These are phyloP conservation scores for Mycena venus DNA, from an alignment of 768 basidiomycete genomes.

Conservation along the genomic window DNA sequence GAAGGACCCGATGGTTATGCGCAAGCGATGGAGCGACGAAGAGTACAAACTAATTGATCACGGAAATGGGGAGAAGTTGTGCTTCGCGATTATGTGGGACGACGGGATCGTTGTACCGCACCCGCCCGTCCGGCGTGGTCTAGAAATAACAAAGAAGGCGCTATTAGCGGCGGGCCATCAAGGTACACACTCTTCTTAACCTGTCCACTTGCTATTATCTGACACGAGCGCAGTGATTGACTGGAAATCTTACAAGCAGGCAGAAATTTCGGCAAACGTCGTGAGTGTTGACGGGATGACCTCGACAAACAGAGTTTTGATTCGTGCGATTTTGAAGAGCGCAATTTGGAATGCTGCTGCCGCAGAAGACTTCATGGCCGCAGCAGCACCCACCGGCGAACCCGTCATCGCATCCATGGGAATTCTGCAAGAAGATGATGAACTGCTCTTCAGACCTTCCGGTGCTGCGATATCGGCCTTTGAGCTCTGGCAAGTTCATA, in stretches of 20 bases:
- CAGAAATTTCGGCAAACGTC: conserved; percentile 54
- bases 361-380: conserved; percentile 58
- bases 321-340: conserved; percentile 39
- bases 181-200: conserved; percentile 53
- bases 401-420: conserved; percentile 66
- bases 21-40: conserved; percentile 72
- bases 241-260: conserved; percentile 72
- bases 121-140: conserved; percentile 73
- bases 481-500: conserved; percentile 78
- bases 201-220: neutral
- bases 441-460: conserved; percentile 41
- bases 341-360: conserved; percentile 63
- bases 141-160: conserved; percentile 69
- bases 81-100: conserved; percentile 77
- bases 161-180: conserved; percentile 73
- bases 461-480: conserved; percentile 58
- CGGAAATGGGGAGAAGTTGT: conserved; percentile 60
- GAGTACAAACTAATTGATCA: conserved; percentile 73
- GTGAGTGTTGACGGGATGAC: conserved; percentile 49
- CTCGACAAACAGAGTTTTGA: neutral
- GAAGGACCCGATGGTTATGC: conserved; percentile 69
- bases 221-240: conserved; percentile 66
- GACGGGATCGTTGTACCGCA: conserved; percentile 72
- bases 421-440: conserved; percentile 37
- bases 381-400: conserved; percentile 61